Evolutionary conservation across 495 filamentous ascomycete species (phyloP).

Genomic region (Antarctomyces pellizariae): DNA sequence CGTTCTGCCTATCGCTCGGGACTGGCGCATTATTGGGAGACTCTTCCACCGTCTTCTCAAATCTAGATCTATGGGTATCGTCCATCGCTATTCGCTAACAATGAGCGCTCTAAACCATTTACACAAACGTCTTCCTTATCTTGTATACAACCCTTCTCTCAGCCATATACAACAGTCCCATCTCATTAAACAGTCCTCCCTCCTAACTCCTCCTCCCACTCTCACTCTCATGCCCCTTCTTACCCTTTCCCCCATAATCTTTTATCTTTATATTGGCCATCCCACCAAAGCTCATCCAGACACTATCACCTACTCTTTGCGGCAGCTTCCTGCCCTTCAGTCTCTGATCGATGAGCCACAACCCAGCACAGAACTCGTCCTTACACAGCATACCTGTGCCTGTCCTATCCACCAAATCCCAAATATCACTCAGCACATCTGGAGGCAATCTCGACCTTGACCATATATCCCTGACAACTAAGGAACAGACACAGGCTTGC

Average conservation of each 20-base stretch:
- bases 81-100: background rate
- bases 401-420: slow-evolving; percentile 56
- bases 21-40: too few relatives aligned
- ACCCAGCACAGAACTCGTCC: slow-evolving; percentile 82
- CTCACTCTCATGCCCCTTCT: background rate
- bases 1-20: too few relatives aligned
- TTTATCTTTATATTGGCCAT: slow-evolving; percentile 14
- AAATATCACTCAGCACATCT: slow-evolving; percentile 54
- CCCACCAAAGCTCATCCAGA: slow-evolving; percentile 65
- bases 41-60: too few relatives aligned
- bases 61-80: too few relatives aligned
- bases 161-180: too few relatives aligned
- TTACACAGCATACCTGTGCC: slow-evolving; percentile 34
- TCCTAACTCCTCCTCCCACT: background rate
- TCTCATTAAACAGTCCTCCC: background rate
- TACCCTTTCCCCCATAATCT: slow-evolving; percentile 1
- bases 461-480: slow-evolving; percentile 79
- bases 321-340: slow-evolving; percentile 79
- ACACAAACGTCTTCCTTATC: too few relatives aligned
- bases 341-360: slow-evolving; percentile 86
- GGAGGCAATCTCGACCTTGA: slow-evolving; percentile 42
- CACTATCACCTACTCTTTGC: slow-evolving; percentile 47
- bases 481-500: slow-evolving; percentile 39
- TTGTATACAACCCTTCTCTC: too few relatives aligned
- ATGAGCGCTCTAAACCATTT: background rate